These are phyloP conservation scores for Lentithecium fluviatile DNA, from an alignment of 495 filamentous ascomycete species.

Conservation along the genomic window DNA sequence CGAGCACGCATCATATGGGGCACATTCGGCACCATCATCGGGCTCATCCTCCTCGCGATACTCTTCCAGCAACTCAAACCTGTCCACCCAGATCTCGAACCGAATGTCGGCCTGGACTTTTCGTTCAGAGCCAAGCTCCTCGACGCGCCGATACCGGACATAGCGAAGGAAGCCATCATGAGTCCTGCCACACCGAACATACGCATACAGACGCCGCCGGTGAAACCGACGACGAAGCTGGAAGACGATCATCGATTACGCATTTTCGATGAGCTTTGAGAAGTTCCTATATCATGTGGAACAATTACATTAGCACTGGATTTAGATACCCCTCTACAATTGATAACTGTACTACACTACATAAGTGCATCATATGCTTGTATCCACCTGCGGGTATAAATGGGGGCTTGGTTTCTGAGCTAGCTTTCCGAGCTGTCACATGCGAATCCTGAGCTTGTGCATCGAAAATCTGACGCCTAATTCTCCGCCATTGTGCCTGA, in stretches of 20 bases:
- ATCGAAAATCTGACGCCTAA: too few relatives aligned
- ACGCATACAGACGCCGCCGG: neutral
- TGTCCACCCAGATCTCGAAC: neutral
- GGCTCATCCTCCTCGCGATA: constrained; percentile 14
- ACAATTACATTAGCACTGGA: too few relatives aligned
- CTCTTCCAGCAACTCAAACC: constrained; percentile 25
- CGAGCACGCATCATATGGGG: constrained; percentile 32
- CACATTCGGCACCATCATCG: constrained; percentile 21
- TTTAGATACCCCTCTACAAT: too few relatives aligned
- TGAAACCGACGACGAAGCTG: neutral
- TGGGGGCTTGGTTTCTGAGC: too few relatives aligned
- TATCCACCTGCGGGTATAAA: too few relatives aligned
- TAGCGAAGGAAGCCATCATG: constrained; percentile 28
- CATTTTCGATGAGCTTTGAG: constrained; percentile 32
- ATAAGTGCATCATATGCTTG: too few relatives aligned
- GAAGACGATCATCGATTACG: constrained; percentile 25
- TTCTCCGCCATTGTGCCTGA: too few relatives aligned
- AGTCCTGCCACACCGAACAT: neutral
- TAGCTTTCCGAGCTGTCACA: too few relatives aligned
- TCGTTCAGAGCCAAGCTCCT: neutral
- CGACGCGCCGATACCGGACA: constrained; percentile 27
- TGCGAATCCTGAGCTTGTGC: too few relatives aligned
- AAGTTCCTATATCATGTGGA: neutral
- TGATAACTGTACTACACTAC: too few relatives aligned
- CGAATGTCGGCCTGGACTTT: neutral